Conservation (phyloP, 2,329 filamentous ascomycete species). For the Colletotrichum kahawae region DNA sequence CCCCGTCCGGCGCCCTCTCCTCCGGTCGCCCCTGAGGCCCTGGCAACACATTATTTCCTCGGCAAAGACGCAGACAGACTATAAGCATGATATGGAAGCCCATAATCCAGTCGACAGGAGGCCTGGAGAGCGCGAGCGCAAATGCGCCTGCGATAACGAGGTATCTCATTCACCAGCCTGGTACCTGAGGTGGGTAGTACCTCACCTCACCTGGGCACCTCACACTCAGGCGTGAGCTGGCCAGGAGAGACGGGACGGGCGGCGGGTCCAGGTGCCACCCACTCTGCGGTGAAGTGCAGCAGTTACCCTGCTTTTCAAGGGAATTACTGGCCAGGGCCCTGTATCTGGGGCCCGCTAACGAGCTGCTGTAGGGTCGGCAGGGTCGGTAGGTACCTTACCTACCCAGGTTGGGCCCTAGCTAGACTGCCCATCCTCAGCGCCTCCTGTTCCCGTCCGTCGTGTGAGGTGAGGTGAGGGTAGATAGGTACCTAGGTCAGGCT, state of each 20-base stretch:
- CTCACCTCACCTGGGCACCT: neutral
- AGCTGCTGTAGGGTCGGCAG: constrained; percentile 1
- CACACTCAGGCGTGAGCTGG: neutral
- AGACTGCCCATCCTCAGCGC: neutral
- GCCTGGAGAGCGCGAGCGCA: neutral
- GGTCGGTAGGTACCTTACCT: neutral
- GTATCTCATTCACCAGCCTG: constrained; percentile 8
- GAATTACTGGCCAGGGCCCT: constrained; percentile 9
- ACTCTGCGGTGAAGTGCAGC: constrained; percentile 14
- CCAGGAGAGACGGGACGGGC: constrained; percentile 13
- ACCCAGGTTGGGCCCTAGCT: neutral
- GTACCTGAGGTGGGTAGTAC: neutral
- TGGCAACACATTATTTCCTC: neutral
- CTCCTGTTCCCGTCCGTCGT: neutral
- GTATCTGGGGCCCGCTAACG: constrained; percentile 15
- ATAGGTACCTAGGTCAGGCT: too few relatives aligned
- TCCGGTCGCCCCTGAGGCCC: neutral
- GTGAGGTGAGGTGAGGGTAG: too few relatives aligned
- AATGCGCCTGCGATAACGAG: constrained; percentile 17
- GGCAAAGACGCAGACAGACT: neutral
- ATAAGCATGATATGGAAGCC: neutral
- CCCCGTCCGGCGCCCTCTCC: neutral
- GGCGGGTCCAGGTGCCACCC: constrained; percentile 13
- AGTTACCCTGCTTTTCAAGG: neutral
- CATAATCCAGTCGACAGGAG: neutral